phyloP scores from a whole-genome alignment of 2,329 filamentous ascomycete species.

The Knoxdaviesia proteae region DNA sequence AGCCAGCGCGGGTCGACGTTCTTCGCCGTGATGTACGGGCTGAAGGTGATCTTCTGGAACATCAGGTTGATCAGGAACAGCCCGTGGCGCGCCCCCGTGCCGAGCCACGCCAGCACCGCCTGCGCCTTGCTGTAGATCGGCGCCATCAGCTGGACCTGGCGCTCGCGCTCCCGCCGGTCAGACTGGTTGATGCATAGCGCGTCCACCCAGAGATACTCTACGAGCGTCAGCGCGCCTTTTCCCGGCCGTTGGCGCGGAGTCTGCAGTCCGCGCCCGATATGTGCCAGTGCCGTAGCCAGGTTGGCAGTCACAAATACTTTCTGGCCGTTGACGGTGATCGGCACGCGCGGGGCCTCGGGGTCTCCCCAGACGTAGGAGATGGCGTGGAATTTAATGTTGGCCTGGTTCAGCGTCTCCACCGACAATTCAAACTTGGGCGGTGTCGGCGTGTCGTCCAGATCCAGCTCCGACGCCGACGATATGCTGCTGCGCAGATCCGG shows the following conservation, averaged over 20 bases:
- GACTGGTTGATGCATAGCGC: constrained; percentile 6
- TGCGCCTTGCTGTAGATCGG: constrained; percentile 5
- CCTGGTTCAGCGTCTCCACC: too few relatives aligned
- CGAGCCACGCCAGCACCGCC: constrained; percentile 6
- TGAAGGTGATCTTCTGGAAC: background rate
- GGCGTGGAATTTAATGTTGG: background rate
- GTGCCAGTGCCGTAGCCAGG: background rate
- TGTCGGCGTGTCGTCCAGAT: too few relatives aligned
- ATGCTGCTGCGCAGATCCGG: too few relatives aligned
- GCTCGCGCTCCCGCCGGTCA: constrained; percentile 4
- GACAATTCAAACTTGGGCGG: too few relatives aligned
- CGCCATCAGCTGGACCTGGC: constrained; percentile 3
- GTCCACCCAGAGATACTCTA: constrained; percentile 6
- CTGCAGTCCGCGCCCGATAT: background rate
- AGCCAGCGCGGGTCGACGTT: background rate
- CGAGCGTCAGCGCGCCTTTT: too few relatives aligned
- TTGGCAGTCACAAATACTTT: background rate
- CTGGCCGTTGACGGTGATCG: background rate
- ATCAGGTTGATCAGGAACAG: background rate
- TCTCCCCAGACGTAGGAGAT: background rate
- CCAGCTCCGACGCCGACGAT: too few relatives aligned
- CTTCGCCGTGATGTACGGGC: background rate
- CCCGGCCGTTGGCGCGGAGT: background rate
- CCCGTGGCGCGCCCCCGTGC: background rate
- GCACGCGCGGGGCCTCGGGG: background rate